Percentiles rank a stretch among this genome's conserved stretches.
Evolutionary conservation across 257 asterid species (phyloP).

Genomic region (Voacanga thouarsii): DNA sequence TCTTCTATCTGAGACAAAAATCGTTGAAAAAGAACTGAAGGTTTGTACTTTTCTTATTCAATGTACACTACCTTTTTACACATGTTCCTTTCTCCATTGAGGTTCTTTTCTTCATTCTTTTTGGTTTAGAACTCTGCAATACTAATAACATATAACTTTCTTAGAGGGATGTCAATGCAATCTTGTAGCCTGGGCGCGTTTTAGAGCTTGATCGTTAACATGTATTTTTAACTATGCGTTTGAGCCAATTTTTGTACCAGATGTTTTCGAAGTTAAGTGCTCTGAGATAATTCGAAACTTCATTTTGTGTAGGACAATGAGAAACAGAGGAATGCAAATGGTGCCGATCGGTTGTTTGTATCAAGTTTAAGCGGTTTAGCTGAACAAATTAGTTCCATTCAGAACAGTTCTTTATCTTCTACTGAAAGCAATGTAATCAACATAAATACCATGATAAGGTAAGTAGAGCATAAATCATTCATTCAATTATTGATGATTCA

Average conservation of each 20-base stretch:
- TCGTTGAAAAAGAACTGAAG: slow-evolving; percentile 36
- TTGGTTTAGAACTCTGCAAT: not conserved
- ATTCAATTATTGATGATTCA: not conserved
- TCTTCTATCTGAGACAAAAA: slow-evolving; percentile 43
- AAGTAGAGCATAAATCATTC: not conserved
- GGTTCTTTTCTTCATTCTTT: not conserved
- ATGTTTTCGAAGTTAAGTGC: not conserved
- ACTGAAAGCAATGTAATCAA: not conserved
- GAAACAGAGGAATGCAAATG: slow-evolving; percentile 14
- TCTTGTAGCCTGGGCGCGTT: not conserved
- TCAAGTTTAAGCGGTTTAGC: slow-evolving; percentile 3
- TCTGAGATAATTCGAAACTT: not conserved
- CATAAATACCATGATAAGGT: slow-evolving; percentile 1
- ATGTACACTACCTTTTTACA: not conserved
- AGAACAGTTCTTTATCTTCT: not conserved
- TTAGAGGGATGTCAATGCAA: not conserved
- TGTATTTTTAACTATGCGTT: too few relatives aligned
- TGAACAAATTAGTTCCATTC: not conserved
- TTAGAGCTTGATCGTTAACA: not conserved
- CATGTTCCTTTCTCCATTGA: not conserved
- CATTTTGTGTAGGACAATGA: slow-evolving; percentile 12
- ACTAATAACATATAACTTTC: not conserved
- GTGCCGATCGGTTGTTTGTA: slow-evolving; percentile 5
- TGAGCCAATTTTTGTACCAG: not conserved
- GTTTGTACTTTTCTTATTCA: slow-evolving; percentile 20